These are phyloP conservation scores for Rubroboletus satanas DNA, from an alignment of 768 basidiomycete species.

Conservation along the genomic window DNA sequence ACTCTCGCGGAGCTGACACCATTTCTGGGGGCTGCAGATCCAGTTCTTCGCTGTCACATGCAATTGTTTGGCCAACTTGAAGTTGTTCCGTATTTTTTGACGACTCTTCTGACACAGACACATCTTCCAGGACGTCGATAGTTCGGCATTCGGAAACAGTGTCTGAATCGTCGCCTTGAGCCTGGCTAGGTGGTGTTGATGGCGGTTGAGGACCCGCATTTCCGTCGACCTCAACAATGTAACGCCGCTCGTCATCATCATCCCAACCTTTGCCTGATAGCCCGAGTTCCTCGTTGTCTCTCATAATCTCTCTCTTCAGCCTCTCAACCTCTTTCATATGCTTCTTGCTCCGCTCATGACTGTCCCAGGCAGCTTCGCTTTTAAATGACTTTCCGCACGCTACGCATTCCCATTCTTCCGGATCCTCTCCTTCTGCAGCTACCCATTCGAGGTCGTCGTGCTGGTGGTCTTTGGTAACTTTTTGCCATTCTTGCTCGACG, in stretches of 20 bases:
- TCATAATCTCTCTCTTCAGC: conserved; percentile 71
- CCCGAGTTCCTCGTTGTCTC: conserved; percentile 66
- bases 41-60: not conserved
- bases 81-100: conserved; percentile 4
- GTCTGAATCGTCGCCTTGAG: conserved; percentile 1
- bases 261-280: conserved; percentile 38
- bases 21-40: not conserved
- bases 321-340: conserved; percentile 85
- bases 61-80: conserved; percentile 1
- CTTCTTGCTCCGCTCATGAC: conserved; percentile 94
- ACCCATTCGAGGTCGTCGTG: conserved; percentile 69
- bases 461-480: conserved; percentile 38
- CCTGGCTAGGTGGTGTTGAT: conserved; percentile 9
- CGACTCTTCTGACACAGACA: not conserved
- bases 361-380: conserved; percentile 92
- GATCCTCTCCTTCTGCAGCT: conserved; percentile 61
- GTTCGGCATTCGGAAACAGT: not conserved
- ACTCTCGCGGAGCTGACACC: conserved; percentile 19
- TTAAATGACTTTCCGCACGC: conserved; percentile 86
- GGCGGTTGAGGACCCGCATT: conserved; percentile 11
- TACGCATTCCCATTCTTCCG: conserved; percentile 93
- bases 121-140: conserved; percentile 7
- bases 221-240: conserved; percentile 10
- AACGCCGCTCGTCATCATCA: conserved; percentile 18
- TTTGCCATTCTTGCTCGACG: conserved; percentile 91